Conservation (phyloP, 306 rosid species). For the Senna tora region DNA sequence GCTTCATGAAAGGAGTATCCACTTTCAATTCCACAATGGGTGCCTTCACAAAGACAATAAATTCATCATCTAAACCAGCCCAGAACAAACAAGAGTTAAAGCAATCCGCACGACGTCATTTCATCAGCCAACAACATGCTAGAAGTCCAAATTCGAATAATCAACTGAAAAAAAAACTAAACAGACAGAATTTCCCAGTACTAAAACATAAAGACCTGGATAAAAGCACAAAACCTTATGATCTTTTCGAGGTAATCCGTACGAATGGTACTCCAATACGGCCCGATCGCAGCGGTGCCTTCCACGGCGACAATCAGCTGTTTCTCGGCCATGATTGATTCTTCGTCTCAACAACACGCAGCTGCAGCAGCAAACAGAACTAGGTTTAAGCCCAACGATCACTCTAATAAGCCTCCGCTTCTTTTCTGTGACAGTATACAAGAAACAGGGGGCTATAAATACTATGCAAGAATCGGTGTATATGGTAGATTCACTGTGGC, state of each 20-base stretch:
- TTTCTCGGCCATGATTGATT: constrained; percentile 67
- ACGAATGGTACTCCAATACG: constrained; percentile 64
- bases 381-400: neutral
- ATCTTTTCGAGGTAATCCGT: constrained; percentile 80
- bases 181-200: neutral
- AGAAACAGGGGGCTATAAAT: neutral
- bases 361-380: neutral
- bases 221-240: constrained; percentile 50
- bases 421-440: neutral
- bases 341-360: neutral
- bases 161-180: neutral
- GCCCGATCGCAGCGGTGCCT: constrained; percentile 87
- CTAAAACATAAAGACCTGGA: neutral
- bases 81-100: neutral
- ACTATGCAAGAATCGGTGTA: neutral
- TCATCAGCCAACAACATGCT: neutral
- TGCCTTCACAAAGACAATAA: neutral
- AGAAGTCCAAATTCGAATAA: neutral
- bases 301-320: constrained; percentile 81
- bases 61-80: neutral
- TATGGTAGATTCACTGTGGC: neutral
- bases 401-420: neutral
- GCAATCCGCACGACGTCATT: neutral
- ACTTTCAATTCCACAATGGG: constrained; percentile 2
- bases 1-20: constrained; percentile 5